Conservation (phyloP, 306 rosid species). For the Ammopiptanthus mongolicus region DNA sequence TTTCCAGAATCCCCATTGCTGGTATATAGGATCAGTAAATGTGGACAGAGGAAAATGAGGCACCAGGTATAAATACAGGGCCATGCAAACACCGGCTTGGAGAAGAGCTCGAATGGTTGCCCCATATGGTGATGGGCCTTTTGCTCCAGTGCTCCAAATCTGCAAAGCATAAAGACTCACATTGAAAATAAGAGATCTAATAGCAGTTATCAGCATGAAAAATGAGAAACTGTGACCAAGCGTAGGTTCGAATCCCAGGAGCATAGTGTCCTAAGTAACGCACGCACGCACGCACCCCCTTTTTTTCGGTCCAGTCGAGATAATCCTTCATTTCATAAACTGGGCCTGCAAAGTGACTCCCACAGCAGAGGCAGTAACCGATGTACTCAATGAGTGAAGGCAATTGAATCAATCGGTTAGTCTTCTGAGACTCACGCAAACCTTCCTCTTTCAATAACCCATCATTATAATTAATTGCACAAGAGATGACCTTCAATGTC, state of each 20-base stretch:
- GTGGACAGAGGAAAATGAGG: slow-evolving; percentile 77
- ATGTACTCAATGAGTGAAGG: slow-evolving; percentile 78
- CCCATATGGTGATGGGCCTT: slow-evolving; percentile 51
- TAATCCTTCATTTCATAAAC: slow-evolving; percentile 91
- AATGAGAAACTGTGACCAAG: not conserved
- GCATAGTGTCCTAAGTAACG: no score
- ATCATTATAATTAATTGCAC: slow-evolving; percentile 87
- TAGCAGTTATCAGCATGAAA: not conserved
- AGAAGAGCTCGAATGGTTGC: slow-evolving; percentile 72
- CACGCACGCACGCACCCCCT: slow-evolving; percentile 89
- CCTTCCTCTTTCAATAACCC: slow-evolving; percentile 78
- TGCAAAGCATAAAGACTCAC: slow-evolving; percentile 13
- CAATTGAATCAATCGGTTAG: slow-evolving; percentile 56
- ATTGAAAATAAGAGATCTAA: not conserved
- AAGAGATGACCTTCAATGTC: slow-evolving; percentile 82
- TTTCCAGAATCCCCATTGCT: slow-evolving; percentile 80
- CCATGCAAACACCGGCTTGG: slow-evolving; percentile 90
- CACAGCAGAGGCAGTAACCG: slow-evolving; percentile 87
- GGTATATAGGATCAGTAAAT: slow-evolving; percentile 74
- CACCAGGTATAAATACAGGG: slow-evolving; percentile 65
- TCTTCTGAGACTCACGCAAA: slow-evolving; percentile 77
- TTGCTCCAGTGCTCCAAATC: slow-evolving; percentile 77
- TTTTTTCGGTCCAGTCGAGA: slow-evolving; percentile 90
- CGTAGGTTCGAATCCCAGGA: not conserved
- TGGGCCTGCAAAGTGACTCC: slow-evolving; percentile 98